Base-by-base conservation (phyloP, 768 basidiomycete species). In the Leccinellum luteum region DNA sequence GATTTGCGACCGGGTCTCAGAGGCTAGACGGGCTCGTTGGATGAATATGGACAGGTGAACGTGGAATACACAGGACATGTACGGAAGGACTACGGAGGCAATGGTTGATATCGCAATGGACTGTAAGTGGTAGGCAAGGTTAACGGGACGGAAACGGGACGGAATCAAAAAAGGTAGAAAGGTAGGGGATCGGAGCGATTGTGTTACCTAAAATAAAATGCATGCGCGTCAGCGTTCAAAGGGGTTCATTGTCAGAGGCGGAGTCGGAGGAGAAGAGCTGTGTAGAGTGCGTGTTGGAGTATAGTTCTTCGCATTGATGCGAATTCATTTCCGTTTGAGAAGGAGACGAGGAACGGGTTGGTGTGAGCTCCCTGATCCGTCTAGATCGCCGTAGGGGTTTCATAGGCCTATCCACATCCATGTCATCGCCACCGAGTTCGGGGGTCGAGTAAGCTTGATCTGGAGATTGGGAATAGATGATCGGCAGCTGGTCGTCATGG, bases 361-460 rank as follows among this genome's bases (percentile, higher is more conserved):
- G 64, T 63, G 69, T 62, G 60, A 63, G 25, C 48, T 63, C 63
- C 63, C 70, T 62, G 63, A 62, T 67, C 67, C 64, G 68, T 56
- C 63, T 56, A 60, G 72, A 69, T 64, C 66, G 64, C 64, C 72
- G 72, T 52, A 73, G 63, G 60, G 72, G 73, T 70, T 72, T 75
- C 67, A 74, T 65, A 57, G 70, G 72, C 23, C 72, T 73, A 60
- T 70, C 66, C 54, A 74, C 60, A 14, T 52, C 55, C 66, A 69
- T 72, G 51, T 58, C 67, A 64, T 72, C 64, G 64, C 55, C 56
- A 62, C 65, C 48, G 50, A 64, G 57, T 62, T 68, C 62, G 60
- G 62, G 58, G 56, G 66, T 55, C 54, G 62, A 56, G 54, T 51
- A 45, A 47, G 58, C 47, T 62, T 56, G 71, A 65, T 68, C 65